Evolutionary conservation across 495 filamentous ascomycete species (phyloP).

Genomic region (Bathelium albidoporum): DNA sequence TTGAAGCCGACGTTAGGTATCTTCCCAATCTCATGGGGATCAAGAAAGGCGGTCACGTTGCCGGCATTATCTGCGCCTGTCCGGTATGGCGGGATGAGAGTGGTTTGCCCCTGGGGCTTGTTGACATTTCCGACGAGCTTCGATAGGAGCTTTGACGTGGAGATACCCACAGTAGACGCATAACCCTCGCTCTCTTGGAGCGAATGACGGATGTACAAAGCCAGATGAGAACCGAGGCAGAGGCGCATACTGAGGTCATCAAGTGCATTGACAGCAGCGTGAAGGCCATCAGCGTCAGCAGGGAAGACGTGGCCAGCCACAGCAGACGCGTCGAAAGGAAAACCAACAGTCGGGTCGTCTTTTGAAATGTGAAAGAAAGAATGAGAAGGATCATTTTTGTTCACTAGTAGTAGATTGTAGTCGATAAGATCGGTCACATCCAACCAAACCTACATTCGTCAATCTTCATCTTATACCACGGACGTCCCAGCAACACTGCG

Average conservation of each 20-base stretch:
- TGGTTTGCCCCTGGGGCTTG: constrained; percentile 80
- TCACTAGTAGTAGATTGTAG: constrained; percentile 65
- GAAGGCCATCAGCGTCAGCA: constrained; percentile 4
- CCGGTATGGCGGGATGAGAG: constrained; percentile 56
- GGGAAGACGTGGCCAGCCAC: constrained; percentile 52
- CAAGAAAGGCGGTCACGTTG: constrained; percentile 60
- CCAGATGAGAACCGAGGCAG: constrained; percentile 50
- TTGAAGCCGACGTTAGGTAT: constrained; percentile 81
- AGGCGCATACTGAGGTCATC: constrained; percentile 23
- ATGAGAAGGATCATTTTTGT: constrained; percentile 47
- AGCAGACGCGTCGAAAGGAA: constrained; percentile 59
- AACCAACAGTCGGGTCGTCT: constrained; percentile 68
- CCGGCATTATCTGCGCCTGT: constrained; percentile 23
- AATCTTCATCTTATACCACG: not conserved
- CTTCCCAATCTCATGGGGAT: constrained; percentile 64
- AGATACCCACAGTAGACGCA: constrained; percentile 76
- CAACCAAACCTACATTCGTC: constrained; percentile 43
- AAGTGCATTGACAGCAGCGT: not conserved
- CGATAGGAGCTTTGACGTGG: constrained; percentile 71
- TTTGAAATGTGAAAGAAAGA: constrained; percentile 76
- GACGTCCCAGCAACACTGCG: not conserved
- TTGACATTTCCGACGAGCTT: constrained; percentile 78
- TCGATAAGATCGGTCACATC: constrained; percentile 79
- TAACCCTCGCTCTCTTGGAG: constrained; percentile 74
- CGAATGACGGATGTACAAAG: constrained; percentile 54